Evolutionary conservation across 2,329 filamentous ascomycete species (phyloP), one percentile per base, ranked within the genome.

Genomic region (Aspergillus fructus): DNA sequence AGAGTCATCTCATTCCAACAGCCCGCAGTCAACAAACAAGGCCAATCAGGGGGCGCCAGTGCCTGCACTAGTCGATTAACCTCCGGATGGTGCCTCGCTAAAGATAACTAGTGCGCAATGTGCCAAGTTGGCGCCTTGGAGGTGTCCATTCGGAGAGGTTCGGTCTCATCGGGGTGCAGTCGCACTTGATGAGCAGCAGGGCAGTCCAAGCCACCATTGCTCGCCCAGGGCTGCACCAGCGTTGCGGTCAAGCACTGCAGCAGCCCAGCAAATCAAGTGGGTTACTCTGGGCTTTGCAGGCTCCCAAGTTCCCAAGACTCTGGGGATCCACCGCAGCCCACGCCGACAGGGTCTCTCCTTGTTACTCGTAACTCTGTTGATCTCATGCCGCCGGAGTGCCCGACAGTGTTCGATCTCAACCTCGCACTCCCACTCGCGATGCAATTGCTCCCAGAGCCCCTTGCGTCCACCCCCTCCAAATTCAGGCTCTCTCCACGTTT

Each of bases 1-100:
- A 53, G 34, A 52, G 58, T 58, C 58, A 59, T 62, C 58, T 60
- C 60, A 62, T 53, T 37, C 30, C 3, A 13, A 21, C 9, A 17
- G 40, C 15, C 12, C 15, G 33, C 27, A 11, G 9, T 30, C 34
- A 13, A 37, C 34, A 37, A 37, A 37, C 7, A 11, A 4, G 23
- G 21, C 43, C 51, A 53, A 53, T 56, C 48, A 53, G 49, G 33
- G 40, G 49, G 19, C 43, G 33, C 30, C 33, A 53, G 51, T 53
- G 51, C 51, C 43, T 49, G 46, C 27, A 42, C 46, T 55, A 52
- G 37, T 52, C 23, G 2, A 49, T 45, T 55, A 55, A 49, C 53
- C 53, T 55, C 53, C 39, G 53, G 24, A 42, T 50, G 39, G 53
- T 37, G 21, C 17, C 27, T 47, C 42, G 42, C 51, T 53, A 47